phyloP scores from a whole-genome alignment of 2,329 filamentous ascomycete species.

The Clarireedia homoeocarpa region DNA sequence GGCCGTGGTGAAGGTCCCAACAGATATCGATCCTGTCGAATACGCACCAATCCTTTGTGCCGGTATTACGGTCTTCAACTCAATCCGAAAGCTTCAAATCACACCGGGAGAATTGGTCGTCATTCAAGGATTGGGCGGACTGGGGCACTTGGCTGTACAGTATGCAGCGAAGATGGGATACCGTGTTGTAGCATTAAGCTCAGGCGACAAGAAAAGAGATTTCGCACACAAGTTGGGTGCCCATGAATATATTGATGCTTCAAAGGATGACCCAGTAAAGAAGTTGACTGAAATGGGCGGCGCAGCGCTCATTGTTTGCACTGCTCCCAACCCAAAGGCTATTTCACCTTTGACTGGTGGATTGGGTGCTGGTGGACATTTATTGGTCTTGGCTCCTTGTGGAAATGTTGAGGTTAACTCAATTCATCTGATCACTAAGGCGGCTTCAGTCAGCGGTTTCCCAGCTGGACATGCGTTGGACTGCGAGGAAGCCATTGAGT shows the following conservation, averaged over 20 bases:
- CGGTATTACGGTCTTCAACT: constrained; percentile 57
- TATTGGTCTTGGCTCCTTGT: constrained; percentile 50
- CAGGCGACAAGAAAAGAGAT: constrained; percentile 56
- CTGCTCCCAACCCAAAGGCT: constrained; percentile 51
- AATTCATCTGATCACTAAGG: constrained; percentile 37
- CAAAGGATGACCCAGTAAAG: constrained; percentile 39
- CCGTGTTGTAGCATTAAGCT: constrained; percentile 59
- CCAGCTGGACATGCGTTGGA: constrained; percentile 57
- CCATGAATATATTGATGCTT: constrained; percentile 50
- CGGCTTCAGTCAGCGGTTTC: constrained; percentile 54
- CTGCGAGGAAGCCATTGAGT: constrained; percentile 57
- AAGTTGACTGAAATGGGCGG: constrained; percentile 51
- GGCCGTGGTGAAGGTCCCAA: constrained; percentile 49
- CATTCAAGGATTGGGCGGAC: constrained; percentile 63
- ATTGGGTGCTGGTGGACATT: constrained; percentile 46
- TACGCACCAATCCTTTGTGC: constrained; percentile 56
- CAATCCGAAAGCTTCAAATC: constrained; percentile 45
- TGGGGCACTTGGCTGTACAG: constrained; percentile 72
- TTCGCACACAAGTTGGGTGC: constrained; percentile 59
- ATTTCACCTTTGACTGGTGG: constrained; percentile 47
- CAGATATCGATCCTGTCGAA: constrained; percentile 42
- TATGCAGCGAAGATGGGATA: constrained; percentile 72
- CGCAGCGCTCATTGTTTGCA: constrained; percentile 53
- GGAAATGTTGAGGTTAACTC: constrained; percentile 40
- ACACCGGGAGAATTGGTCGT: constrained; percentile 46